Evolutionary conservation across 352 stramenopile genomes (phyloP).

Genomic region (Phytophthora hybrid): DNA sequence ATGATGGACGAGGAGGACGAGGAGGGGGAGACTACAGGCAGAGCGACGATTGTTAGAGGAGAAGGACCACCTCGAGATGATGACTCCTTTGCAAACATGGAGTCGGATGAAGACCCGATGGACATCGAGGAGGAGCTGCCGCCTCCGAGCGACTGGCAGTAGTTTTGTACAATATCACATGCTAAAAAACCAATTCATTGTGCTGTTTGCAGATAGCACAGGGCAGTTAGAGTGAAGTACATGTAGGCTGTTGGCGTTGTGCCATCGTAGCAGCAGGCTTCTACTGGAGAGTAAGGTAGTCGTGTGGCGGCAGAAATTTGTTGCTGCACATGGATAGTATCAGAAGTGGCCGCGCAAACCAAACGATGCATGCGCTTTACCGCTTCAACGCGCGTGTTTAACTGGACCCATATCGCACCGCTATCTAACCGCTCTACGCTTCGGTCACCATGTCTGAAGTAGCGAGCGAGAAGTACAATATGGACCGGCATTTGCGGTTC

Average conservation of each 20-base stretch:
- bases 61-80: slow-evolving; percentile 30
- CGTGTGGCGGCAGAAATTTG: too few relatives aligned
- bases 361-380: background rate
- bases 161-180: background rate
- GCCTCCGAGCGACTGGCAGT: slow-evolving; percentile 29
- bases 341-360: background rate
- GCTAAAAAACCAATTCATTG: too few relatives aligned
- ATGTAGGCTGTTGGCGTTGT: too few relatives aligned
- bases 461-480: background rate
- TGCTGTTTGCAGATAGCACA: too few relatives aligned
- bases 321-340: background rate
- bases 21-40: slow-evolving; percentile 30
- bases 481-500: background rate
- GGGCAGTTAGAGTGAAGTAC: too few relatives aligned
- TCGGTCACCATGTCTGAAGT: background rate
- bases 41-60: slow-evolving; percentile 41
- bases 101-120: slow-evolving; percentile 55
- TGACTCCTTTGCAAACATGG: slow-evolving; percentile 41
- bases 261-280: too few relatives aligned
- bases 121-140: slow-evolving; percentile 43
- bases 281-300: too few relatives aligned
- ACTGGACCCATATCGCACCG: too few relatives aligned
- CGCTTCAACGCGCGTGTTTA: slow-evolving; percentile 2
- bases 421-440: background rate
- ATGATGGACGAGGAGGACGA: slow-evolving; percentile 43